Evolutionary conservation across 768 basidiomycete species (phyloP).

Genomic region (Hemileccinum impolitum): DNA sequence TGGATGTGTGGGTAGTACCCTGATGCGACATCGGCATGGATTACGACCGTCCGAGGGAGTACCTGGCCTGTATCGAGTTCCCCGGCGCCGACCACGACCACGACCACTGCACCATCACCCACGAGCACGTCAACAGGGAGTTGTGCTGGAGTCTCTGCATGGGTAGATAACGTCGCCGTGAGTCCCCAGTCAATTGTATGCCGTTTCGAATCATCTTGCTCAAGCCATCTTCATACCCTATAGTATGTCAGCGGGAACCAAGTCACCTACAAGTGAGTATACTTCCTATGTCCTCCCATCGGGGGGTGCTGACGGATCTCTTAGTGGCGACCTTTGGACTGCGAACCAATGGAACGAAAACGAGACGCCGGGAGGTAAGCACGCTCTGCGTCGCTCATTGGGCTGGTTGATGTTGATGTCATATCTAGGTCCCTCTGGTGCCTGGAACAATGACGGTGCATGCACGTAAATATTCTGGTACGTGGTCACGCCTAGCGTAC

Average conservation of each 20-base stretch:
- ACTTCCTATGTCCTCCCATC: no score
- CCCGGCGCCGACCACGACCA: background rate
- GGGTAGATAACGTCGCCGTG: conserved; percentile 38
- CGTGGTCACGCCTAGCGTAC: no score
- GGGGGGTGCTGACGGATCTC: background rate
- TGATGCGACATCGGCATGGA: background rate
- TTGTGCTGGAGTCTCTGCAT: conserved; percentile 43
- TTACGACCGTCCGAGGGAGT: background rate
- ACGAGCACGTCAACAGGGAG: conserved; percentile 25
- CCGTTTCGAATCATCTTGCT: no score
- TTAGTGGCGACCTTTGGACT: conserved; percentile 47
- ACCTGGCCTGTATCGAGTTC: conserved; percentile 24
- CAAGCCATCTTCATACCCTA: no score
- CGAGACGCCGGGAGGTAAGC: conserved; percentile 33
- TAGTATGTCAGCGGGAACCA: conserved; percentile 41
- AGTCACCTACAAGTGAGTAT: conserved; percentile 40
- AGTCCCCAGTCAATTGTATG: conserved; percentile 11
- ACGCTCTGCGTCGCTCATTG: background rate
- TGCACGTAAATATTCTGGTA: conserved; percentile 27
- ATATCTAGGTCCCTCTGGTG: conserved; percentile 43
- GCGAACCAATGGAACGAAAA: conserved; percentile 47
- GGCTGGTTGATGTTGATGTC: background rate
- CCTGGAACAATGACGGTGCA: conserved; percentile 56
- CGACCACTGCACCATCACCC: conserved; percentile 11
- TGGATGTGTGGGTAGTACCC: background rate